Base-by-base conservation (phyloP, 2,329 filamentous ascomycete species). In the Xylariaceae sp. region DNA sequence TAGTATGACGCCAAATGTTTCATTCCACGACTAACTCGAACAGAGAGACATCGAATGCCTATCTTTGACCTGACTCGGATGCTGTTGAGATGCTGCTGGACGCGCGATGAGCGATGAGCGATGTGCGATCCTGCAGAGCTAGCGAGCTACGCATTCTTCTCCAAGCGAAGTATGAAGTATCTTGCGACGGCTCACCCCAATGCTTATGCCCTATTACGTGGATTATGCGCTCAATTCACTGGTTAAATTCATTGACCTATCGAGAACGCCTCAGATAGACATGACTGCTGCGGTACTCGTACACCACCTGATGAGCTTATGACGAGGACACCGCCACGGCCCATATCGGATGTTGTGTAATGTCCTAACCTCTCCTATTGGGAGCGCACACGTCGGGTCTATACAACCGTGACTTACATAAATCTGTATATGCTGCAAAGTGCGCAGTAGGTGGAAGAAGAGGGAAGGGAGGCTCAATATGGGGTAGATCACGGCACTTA, bases 361-460 rank as follows among this genome's bases (percentile, higher is more conserved):
- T 52, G 50, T 35, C 5, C 11, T 41, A 18, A 18, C 34, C 50
- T 30, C 50, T 41, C 35, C 50, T 39, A 52, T 39, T 52, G 50
- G 50, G 35, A 37, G 50, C 34, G 50, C 50, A 51, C 35, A 56
- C 54, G n/a, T 53, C 39, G 55, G 30, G 51, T 48, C 56, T 54
- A 57, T 52, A 52, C 49, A 13, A 47, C 37, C n/a, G 49, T 39
- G 11, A 37, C 15, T 44, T 53, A 30, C 39, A 30, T 34, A 15
- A 10, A 37, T n/a, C 23, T 48, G n/a, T 52, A 30, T 39, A 13
- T 34, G 34, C 7, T 37, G 50, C 30, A 56, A 57, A 39, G 53
- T 30, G 5, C 23, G 23, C 23, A 30, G 23, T 30, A 30, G 23
- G 23, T 48, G 7, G 37, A n/a, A 45, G 18, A 53, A 50, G 55